phyloP scores from a whole-genome alignment of 1,139 yeast genomes.

The Arxiozyma slooffiae region DNA sequence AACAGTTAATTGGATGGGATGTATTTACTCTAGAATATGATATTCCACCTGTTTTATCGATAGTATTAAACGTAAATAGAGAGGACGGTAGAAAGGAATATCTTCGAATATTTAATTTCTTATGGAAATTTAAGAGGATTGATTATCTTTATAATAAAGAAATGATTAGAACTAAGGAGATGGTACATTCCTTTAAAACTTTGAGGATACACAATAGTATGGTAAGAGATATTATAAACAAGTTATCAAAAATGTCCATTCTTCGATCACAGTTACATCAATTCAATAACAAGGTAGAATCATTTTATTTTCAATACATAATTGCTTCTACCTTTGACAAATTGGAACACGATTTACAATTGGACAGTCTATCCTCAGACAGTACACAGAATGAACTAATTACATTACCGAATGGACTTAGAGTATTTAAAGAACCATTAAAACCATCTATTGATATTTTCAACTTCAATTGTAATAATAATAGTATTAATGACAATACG shows the following conservation, averaged over 20 bases:
- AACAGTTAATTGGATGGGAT: slow-evolving; percentile 80
- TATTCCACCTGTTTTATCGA: slow-evolving; percentile 46
- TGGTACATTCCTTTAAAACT: slow-evolving; percentile 26
- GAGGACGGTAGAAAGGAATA: slow-evolving; percentile 48
- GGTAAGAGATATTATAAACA: slow-evolving; percentile 20
- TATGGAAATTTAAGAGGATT: slow-evolving; percentile 69
- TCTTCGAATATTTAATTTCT: slow-evolving; percentile 69
- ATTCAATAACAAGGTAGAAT: slow-evolving; percentile 20
- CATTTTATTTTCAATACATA: slow-evolving; percentile 21
- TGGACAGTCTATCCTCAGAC: slow-evolving; percentile 2
- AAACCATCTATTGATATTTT: slow-evolving; percentile 2
- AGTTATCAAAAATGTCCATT: slow-evolving; percentile 21
- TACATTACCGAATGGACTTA: slow-evolving; percentile 10
- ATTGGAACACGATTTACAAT: slow-evolving; percentile 32
- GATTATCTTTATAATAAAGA: slow-evolving; percentile 41
- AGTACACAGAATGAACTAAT: not conserved
- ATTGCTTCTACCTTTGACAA: slow-evolving; percentile 32
- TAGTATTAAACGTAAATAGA: slow-evolving; percentile 36
- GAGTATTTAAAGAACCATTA: slow-evolving; percentile 10
- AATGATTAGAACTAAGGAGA: slow-evolving; percentile 38
- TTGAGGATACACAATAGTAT: slow-evolving; percentile 17
- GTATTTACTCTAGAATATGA: slow-evolving; percentile 81
- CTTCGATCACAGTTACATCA: slow-evolving; percentile 22
- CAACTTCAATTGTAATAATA: not conserved
- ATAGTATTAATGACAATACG: not conserved